phyloP scores from a whole-genome alignment of 2,329 filamentous ascomycete genomes.

The Alternaria sp. region DNA sequence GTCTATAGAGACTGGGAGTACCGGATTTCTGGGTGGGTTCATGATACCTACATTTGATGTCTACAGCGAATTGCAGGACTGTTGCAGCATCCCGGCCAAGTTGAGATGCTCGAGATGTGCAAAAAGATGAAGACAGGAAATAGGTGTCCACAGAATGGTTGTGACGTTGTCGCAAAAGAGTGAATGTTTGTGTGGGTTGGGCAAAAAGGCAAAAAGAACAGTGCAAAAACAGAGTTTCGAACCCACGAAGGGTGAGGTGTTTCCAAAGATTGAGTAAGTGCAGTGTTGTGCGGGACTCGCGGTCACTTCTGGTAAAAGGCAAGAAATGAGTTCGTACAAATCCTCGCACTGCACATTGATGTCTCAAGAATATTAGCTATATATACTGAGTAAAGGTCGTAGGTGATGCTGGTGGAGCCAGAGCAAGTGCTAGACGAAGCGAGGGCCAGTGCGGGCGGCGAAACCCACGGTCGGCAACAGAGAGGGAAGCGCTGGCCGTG shows the following conservation, averaged over 20 bases:
- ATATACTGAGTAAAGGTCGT: neutral
- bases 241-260: conserved; percentile 42
- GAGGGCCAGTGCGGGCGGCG: neutral
- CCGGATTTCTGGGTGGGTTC: neutral
- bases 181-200: neutral
- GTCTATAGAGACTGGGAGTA: neutral
- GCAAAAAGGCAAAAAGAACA: conserved; percentile 11
- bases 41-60: neutral
- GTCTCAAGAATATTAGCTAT: neutral
- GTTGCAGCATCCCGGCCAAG: neutral
- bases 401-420: neutral
- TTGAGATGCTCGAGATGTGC: neutral
- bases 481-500: conserved; percentile 10
- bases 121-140: neutral
- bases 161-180: neutral
- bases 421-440: neutral
- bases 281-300: conserved; percentile 68
- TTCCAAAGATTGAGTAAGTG: conserved; percentile 66
- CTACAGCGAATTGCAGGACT: neutral
- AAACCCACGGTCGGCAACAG: neutral
- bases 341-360: conserved; percentile 68
- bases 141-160: neutral
- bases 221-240: conserved; percentile 51
- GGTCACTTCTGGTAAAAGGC: conserved; percentile 83
- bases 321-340: conserved; percentile 76